Conservation (phyloP, 2,329 filamentous ascomycete genomes). For the Ophiostoma sp. region DNA sequence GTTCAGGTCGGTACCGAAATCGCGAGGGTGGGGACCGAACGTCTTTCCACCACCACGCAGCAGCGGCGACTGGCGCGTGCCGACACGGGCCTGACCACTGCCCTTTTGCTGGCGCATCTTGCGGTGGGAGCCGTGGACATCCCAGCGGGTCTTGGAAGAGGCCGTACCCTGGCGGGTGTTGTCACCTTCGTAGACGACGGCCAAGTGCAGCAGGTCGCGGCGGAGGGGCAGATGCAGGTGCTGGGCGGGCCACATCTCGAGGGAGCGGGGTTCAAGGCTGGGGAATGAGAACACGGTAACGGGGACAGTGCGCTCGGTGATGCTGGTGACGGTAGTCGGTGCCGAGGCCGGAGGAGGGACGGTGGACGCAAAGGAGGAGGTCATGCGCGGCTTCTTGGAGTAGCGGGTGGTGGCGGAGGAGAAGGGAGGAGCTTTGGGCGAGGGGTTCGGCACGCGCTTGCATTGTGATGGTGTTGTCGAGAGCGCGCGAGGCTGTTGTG, state of each 20-base stretch:
- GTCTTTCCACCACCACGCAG: conserved; percentile 81
- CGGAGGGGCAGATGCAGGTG: conserved; percentile 86
- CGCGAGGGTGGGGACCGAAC: conserved; percentile 86
- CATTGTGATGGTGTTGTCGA: conserved; percentile 11
- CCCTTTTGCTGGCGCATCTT: conserved; percentile 91
- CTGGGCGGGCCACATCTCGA: conserved; percentile 75
- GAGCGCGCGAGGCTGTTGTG: not conserved
- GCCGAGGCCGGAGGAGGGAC: not conserved
- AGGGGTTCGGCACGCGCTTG: not conserved
- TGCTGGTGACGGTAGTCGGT: conserved; percentile 7
- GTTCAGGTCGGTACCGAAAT: conserved; percentile 82
- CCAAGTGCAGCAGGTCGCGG: conserved; percentile 87
- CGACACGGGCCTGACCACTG: conserved; percentile 73
- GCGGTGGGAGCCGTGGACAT: conserved; percentile 78
- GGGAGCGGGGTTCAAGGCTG: conserved; percentile 75
- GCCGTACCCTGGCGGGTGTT: conserved; percentile 84
- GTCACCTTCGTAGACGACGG: conserved; percentile 91
- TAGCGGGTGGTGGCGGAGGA: not conserved
- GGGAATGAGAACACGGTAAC: conserved; percentile 91
- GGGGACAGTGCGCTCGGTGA: conserved; percentile 68
- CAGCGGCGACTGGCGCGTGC: conserved; percentile 79
- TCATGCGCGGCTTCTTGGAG: not conserved
- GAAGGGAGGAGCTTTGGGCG: not conserved
- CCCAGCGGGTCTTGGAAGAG: conserved; percentile 74
- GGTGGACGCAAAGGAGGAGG: conserved; percentile 1